Conservation (phyloP, 768 basidiomycete species). For the Leccinum arenicola region DNA sequence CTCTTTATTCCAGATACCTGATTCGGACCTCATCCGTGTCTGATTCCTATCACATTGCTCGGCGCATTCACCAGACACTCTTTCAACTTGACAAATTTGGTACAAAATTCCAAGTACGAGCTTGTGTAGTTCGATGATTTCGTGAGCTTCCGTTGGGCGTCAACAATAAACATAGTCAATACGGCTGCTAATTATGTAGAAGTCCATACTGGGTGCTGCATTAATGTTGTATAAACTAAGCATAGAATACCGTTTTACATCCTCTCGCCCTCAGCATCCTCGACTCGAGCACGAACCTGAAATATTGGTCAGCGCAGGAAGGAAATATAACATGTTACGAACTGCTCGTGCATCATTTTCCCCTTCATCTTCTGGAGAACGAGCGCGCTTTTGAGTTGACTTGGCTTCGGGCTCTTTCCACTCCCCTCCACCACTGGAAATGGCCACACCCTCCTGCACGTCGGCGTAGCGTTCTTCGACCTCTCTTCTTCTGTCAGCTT, state of each 20-base stretch:
- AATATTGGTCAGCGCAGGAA: constrained; percentile 9
- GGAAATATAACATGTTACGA: constrained; percentile 24
- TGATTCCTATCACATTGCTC: constrained; percentile 69
- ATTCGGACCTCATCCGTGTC: constrained; percentile 54
- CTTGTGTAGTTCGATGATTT: constrained; percentile 49
- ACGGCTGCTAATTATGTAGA: constrained; percentile 9
- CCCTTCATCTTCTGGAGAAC: constrained; percentile 78
- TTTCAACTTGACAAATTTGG: constrained; percentile 37
- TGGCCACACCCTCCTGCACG: constrained; percentile 73
- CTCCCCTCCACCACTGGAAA: constrained; percentile 81
- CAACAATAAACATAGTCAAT: constrained; percentile 13
- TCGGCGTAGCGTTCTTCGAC: constrained; percentile 87
- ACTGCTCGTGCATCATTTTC: constrained; percentile 54
- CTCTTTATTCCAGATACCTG: constrained; percentile 49
- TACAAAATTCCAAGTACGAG: constrained; percentile 43
- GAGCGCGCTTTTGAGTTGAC: constrained; percentile 58
- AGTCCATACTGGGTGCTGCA: constrained; percentile 10
- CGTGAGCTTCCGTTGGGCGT: constrained; percentile 1
- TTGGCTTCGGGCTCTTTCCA: constrained; percentile 68
- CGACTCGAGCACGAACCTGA: constrained; percentile 59
- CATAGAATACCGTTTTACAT: constrained; percentile 47
- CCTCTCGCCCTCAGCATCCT: constrained; percentile 64
- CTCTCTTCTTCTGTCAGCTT: constrained; percentile 74
- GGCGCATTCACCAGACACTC: constrained; percentile 57
- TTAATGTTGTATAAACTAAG: constrained; percentile 22